Conservation (phyloP, 1,139 yeast species). For the Pichia norvegensis region DNA sequence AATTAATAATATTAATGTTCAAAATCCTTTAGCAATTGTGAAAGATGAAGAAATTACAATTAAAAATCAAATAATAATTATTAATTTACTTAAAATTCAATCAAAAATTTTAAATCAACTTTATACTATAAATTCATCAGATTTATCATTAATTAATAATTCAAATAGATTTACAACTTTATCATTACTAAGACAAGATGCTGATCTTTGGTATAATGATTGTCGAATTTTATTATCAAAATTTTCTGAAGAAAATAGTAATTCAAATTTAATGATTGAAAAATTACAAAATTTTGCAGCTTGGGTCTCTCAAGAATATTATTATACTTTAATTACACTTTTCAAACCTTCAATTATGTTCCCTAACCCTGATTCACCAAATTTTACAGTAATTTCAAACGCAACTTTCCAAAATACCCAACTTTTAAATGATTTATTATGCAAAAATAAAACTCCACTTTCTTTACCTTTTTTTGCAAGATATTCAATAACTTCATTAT, state of each 20-base stretch:
- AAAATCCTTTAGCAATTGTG: constrained; percentile 33
- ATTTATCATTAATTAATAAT: constrained; percentile 21
- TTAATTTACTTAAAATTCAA: constrained; percentile 36
- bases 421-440: constrained; percentile 6
- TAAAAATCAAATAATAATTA: constrained; percentile 34
- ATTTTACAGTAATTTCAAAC: constrained; percentile 12
- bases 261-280: background rate
- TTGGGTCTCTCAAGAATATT: constrained; percentile 41
- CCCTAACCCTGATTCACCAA: constrained; percentile 26
- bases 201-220: constrained; percentile 35
- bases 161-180: constrained; percentile 28
- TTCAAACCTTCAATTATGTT: constrained; percentile 42
- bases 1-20: constrained; percentile 40
- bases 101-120: constrained; percentile 36
- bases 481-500: constrained; percentile 6
- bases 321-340: constrained; percentile 35
- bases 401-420: constrained; percentile 11
- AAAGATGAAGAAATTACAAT: constrained; percentile 35
- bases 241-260: constrained; percentile 2
- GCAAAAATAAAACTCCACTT: background rate
- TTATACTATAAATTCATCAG: constrained; percentile 35
- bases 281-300: constrained; percentile 25
- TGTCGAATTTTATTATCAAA: constrained; percentile 9
- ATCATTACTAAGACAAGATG: constrained; percentile 30
- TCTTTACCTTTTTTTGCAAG: constrained; percentile 1